Percentiles rank a stretch among this genome's conserved stretches.
These are phyloP conservation scores for Pterulicium gracile DNA, from an alignment of 1,284 basidiomycete genomes.

Conservation along the genomic window DNA sequence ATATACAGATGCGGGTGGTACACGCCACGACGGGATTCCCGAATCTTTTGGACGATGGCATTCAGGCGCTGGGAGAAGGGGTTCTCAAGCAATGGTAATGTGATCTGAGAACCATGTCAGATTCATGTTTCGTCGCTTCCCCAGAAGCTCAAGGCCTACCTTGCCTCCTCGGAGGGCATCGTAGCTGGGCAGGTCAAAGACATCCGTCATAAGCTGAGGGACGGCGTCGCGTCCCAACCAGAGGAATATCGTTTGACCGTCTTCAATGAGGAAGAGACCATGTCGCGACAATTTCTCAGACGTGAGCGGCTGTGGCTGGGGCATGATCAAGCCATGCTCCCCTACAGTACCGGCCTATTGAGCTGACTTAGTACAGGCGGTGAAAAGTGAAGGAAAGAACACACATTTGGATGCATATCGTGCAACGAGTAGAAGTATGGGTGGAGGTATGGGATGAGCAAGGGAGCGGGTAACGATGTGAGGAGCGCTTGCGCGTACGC, in stretches of 20 bases:
- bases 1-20: slow-evolving; percentile 95
- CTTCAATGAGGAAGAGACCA: slow-evolving; percentile 94
- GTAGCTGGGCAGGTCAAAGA: slow-evolving; percentile 87
- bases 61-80: slow-evolving; percentile 92
- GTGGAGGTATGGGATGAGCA: slow-evolving; percentile 89
- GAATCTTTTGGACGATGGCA: slow-evolving; percentile 86
- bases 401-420: slow-evolving; percentile 88
- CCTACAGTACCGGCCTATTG: slow-evolving; percentile 73
- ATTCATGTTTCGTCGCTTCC: too few species aligned
- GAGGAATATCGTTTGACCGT: slow-evolving; percentile 95
- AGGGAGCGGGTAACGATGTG: slow-evolving; percentile 85
- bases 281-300: slow-evolving; percentile 92
- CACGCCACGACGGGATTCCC: slow-evolving; percentile 82
- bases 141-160: slow-evolving; percentile 32
- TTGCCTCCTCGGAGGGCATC: slow-evolving; percentile 88
- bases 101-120: too few species aligned
- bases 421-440: slow-evolving; percentile 94
- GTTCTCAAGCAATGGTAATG: slow-evolving; percentile 84
- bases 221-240: slow-evolving; percentile 97
- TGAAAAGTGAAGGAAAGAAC: slow-evolving; percentile 14
- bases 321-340: slow-evolving; percentile 74
- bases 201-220: slow-evolving; percentile 87
- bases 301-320: slow-evolving; percentile 79
- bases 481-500: slow-evolving; percentile 92
- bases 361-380: neutral